A percentile compares a stretch with the other conserved stretches of the same genome.
Conservation (phyloP, 176 grass and related monocot species). For the Saccharum officinarum region DNA sequence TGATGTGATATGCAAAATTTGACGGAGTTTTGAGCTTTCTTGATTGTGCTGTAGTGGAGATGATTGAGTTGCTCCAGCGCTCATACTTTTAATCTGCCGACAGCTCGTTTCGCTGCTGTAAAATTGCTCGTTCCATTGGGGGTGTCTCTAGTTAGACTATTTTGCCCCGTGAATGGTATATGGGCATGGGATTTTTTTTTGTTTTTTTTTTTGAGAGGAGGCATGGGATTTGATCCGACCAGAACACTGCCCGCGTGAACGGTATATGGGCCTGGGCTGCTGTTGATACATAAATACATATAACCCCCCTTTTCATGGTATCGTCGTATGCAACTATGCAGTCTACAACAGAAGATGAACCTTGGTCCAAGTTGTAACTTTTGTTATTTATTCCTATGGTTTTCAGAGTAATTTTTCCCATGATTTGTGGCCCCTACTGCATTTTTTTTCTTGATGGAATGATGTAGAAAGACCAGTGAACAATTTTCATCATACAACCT, state of each 20-base stretch:
- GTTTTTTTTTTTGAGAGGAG: too few relatives aligned
- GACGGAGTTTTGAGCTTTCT: neutral
- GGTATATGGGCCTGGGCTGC: neutral
- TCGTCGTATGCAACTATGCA: neutral
- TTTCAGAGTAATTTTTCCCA: neutral
- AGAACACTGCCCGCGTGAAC: neutral
- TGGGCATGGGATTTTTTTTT: neutral
- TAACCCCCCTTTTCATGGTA: neutral
- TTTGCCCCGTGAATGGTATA: neutral
- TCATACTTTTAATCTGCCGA: neutral
- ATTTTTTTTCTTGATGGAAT: neutral
- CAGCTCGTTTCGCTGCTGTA: neutral
- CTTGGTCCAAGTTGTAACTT: slow-evolving; percentile 4
- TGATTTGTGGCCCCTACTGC: neutral
- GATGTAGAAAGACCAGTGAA: neutral
- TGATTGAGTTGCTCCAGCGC: neutral
- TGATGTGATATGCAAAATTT: neutral
- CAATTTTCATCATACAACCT: neutral
- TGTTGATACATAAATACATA: neutral
- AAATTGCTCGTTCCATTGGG: neutral
- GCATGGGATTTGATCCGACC: neutral
- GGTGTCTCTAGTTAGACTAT: neutral
- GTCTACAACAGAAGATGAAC: neutral
- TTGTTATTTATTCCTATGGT: neutral
- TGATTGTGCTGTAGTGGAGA: slow-evolving; percentile 7